Evolutionary conservation across 495 filamentous ascomycete genomes (phyloP), one percentile per base, ranked within the genome.

Genomic region (Neurospora sublineolata): DNA sequence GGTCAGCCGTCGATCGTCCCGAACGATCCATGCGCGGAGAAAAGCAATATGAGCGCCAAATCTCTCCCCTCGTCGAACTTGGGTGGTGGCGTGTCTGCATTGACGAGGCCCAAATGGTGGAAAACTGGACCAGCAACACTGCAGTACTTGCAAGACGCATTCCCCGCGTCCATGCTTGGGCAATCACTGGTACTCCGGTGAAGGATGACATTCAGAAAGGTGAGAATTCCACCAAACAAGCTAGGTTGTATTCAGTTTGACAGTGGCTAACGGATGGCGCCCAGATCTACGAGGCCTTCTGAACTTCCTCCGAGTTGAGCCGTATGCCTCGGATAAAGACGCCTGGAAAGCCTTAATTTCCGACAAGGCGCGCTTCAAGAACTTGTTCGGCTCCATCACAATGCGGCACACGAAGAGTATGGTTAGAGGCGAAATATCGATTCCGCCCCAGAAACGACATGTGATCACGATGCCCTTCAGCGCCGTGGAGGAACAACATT

Each of bases 81-180:
- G 88, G 83, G 11, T 99, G 95, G 94, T 97, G 94, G 93, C 87
- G 95, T 37, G 89, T 97, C 3, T 94, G 93, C 72, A 86, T 97
- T 3, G 95, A 99, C 77, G 95, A 97, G 79, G 95, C 94, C 3
- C 95, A 99, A 78, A 97, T 97, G 91, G 87, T 97, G 40, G 94
- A 97, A 71, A 93, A 87, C 73, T 93, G 93, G 68, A 88, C 94
- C 9, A 94, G 88, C 77, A 90, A 91, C 71, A 92, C 94, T 18
- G 93, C 95, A 3, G 87, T 86, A 73, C 87, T 97, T 39, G 94
- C 94, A 20, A 84, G 89, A 36, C 79, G 89, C 27, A 92, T 99
- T 72, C 93, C 94, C 69, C 86, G 94, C 33, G 78, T 91, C 72
- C 94, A 95, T 80, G 89, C 93, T 11, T 97, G 95, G 95, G 93